Percentiles rank a stretch among this genome's conserved stretches.
Conservation (phyloP, 805 yeast species). For the Candida palmyrensis region DNA sequence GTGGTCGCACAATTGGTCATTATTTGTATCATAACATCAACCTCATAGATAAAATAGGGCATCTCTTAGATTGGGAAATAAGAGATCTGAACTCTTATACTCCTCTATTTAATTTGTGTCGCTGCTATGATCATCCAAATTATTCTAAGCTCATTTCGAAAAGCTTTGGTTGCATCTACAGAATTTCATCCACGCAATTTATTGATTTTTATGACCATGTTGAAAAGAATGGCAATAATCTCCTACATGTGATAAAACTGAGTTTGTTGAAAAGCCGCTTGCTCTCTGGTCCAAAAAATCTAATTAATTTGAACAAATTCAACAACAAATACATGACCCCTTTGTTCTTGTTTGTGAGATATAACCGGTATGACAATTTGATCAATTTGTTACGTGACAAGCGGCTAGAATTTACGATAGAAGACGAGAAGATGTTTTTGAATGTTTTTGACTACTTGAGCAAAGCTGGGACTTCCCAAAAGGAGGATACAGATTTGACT, state of each 20-base stretch:
- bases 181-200: constrained; percentile 15
- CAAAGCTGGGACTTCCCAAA: not conserved
- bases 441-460: constrained; percentile 34
- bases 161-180: constrained; percentile 49
- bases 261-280: constrained; percentile 32
- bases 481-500: too few relatives aligned
- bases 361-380: constrained; percentile 60
- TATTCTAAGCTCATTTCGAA: constrained; percentile 46
- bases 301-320: constrained; percentile 48
- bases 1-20: constrained; percentile 67
- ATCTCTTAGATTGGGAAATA: constrained; percentile 60
- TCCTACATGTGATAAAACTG: constrained; percentile 65
- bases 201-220: constrained; percentile 57
- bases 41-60: constrained; percentile 51
- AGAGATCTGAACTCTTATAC: constrained; percentile 68
- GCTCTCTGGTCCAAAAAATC: constrained; percentile 17
- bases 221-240: constrained; percentile 69
- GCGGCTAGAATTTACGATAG: constrained; percentile 35
- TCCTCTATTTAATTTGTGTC: constrained; percentile 67
- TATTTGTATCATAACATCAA: constrained; percentile 55
- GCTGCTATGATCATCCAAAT: constrained; percentile 74
- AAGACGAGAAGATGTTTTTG: constrained; percentile 28
- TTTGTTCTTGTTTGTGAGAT: constrained; percentile 63
- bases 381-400: constrained; percentile 43
- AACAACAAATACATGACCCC: constrained; percentile 65